Base-by-base conservation (phyloP, 2,329 filamentous ascomycete genomes). In the Fusarium sp. region DNA sequence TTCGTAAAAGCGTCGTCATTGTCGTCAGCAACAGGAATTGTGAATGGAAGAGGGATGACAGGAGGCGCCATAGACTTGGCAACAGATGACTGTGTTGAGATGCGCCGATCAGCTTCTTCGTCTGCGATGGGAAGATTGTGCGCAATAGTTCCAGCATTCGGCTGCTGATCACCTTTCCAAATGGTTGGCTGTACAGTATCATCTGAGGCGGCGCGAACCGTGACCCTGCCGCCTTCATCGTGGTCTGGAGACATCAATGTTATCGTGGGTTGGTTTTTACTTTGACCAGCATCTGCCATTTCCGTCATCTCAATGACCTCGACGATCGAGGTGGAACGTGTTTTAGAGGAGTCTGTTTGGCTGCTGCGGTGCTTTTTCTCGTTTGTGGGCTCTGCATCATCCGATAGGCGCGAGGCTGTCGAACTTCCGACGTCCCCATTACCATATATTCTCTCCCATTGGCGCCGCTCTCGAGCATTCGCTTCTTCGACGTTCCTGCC, bases 381-480 rank as follows among this genome's bases (percentile, higher is more conserved):
- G 70, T 81, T 86, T 4, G 82, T 81, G 63, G 83, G 78, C 44
- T 85, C 85, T 26, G 83, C 86, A 33, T 86, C 79, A 14, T 85
- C 87, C 1, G 87, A 91, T 35, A 87, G 85, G 26, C 81, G 81
- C 2, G 84, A 84, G 6, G 70, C 76, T 18, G 78, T 76, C 11
- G 77, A 70, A 57, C 79, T 83, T 52, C 71, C 69, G 9, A 67
- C 69, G 27, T 83, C 80, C 60, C 88, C 88, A 69, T 92, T 85
- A 1, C 92, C 93, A 73, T 97, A 96, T 4, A 88, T 84, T 9
- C 88, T 87, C 78, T 98, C 95, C 95, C 95, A 98, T 67, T 90
- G 83, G 10, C 83, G 83, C 46, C 88, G 86, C 67, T 93, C 91
- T 9, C 85, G 85, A 14, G 86, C 85, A 57, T 88, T 90, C n/a